Percentiles rank a stretch among this genome's conserved stretches.
Conservation (phyloP, 108 stramenopile species). For the Stephanodiscus minutulus region DNA sequence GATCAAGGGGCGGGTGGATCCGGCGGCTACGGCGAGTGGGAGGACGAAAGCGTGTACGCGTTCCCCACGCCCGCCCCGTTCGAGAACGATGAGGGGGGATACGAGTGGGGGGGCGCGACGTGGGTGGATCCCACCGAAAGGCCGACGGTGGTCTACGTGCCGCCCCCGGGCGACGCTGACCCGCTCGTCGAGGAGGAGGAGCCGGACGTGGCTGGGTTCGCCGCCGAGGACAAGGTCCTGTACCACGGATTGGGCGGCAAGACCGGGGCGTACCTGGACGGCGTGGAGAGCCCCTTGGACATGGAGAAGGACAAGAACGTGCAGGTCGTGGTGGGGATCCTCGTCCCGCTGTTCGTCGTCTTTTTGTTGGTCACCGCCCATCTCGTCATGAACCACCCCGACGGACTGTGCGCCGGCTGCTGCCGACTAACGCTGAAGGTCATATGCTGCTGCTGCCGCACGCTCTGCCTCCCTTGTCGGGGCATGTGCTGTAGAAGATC, state of each 20-base stretch:
- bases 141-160: conserved; percentile 6
- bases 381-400: conserved; percentile 46
- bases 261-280: conserved; percentile 28
- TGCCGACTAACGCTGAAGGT: conserved; percentile 38
- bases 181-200: conserved; percentile 2
- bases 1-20: not conserved
- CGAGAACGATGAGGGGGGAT: not conserved
- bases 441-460: conserved; percentile 30
- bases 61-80: not conserved
- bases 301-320: conserved; percentile 46
- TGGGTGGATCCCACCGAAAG: not conserved
- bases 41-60: not conserved
- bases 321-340: conserved; percentile 32
- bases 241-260: conserved; percentile 20
- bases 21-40: not conserved
- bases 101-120: not conserved
- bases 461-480: conserved; percentile 40
- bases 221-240: not conserved
- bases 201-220: not conserved
- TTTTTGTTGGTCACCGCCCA: conserved; percentile 28
- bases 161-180: conserved; percentile 1
- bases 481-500: conserved; percentile 40
- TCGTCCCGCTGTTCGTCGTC: conserved; percentile 30
- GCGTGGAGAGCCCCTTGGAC: conserved; percentile 33
- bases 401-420: conserved; percentile 48